These are phyloP conservation scores for Komagataea norvegica DNA, from an alignment of 1,139 yeast genomes.

Conservation along the genomic window DNA sequence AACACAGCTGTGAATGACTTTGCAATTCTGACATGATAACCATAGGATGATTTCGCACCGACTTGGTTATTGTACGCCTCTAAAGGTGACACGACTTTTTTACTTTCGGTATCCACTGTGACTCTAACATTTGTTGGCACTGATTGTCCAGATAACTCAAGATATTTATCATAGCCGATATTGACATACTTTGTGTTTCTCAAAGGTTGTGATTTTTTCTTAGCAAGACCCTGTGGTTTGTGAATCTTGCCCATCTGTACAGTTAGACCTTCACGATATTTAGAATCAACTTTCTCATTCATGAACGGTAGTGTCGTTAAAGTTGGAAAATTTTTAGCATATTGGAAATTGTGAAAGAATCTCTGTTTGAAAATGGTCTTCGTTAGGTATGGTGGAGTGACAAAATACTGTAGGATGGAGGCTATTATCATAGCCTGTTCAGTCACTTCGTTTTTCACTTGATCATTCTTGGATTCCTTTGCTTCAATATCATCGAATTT, in stretches of 20 bases:
- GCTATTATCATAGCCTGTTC: constrained; percentile 55
- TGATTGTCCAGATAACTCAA: constrained; percentile 55
- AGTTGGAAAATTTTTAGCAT: constrained; percentile 69
- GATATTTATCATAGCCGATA: constrained; percentile 55
- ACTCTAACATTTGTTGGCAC: constrained; percentile 79
- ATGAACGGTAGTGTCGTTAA: constrained; percentile 72
- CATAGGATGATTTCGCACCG: constrained; percentile 61
- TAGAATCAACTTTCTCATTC: constrained; percentile 35
- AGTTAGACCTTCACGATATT: constrained; percentile 64
- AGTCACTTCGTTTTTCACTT: constrained; percentile 21
- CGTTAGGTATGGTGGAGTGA: constrained; percentile 81
- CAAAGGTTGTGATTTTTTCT: constrained; percentile 45
- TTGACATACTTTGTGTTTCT: constrained; percentile 68
- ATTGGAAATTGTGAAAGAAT: constrained; percentile 45
- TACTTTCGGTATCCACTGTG: constrained; percentile 63
- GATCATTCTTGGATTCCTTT: constrained; percentile 18
- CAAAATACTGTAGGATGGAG: constrained; percentile 68
- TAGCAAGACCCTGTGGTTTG: constrained; percentile 35
- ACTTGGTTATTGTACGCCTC: constrained; percentile 60
- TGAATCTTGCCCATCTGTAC: constrained; percentile 47
- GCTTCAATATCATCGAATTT: constrained; percentile 33
- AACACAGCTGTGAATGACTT: constrained; percentile 58
- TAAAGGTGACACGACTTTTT: constrained; percentile 62
- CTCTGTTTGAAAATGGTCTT: constrained; percentile 54
- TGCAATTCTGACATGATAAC: constrained; percentile 72